Conservation (phyloP, 768 basidiomycete species). For the Kwoniella sp. region DNA sequence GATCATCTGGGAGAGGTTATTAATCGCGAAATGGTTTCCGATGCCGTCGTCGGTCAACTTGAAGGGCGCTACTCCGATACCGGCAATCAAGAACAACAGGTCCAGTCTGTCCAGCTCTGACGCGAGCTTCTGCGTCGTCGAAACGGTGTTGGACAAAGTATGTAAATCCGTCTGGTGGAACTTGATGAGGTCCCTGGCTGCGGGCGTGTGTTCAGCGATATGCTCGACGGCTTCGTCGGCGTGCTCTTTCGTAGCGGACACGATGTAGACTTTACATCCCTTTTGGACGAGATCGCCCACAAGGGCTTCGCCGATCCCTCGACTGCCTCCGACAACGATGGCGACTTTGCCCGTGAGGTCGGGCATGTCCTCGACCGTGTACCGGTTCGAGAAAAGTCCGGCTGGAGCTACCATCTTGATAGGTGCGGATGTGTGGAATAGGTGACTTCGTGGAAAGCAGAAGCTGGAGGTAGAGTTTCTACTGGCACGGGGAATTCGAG, state of each 20-base stretch:
- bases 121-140: constrained; percentile 35
- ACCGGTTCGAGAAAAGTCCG: constrained; percentile 52
- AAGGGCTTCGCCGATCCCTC: constrained; percentile 50
- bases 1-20: constrained; percentile 49
- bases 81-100: constrained; percentile 50
- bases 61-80: constrained; percentile 53
- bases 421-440: constrained; percentile 3
- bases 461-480: no score
- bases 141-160: constrained; percentile 33
- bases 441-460: no score
- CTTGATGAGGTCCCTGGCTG: constrained; percentile 25
- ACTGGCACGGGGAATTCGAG: no score
- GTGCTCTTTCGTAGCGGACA: constrained; percentile 50
- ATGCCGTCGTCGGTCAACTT: constrained; percentile 50
- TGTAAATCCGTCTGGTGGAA: constrained; percentile 49
- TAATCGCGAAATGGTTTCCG: constrained; percentile 52
- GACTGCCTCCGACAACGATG: constrained; percentile 62
- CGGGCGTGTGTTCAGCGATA: constrained; percentile 29
- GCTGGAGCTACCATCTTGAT: constrained; percentile 42
- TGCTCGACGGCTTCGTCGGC: constrained; percentile 42
- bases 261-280: constrained; percentile 47
- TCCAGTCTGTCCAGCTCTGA: constrained; percentile 37
- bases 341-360: constrained; percentile 61
- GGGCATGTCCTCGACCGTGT: constrained; percentile 58
- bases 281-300: constrained; percentile 43